Evolutionary conservation across 352 stramenopile species (phyloP).

Genomic region (Phytophthora niederhauseri): DNA sequence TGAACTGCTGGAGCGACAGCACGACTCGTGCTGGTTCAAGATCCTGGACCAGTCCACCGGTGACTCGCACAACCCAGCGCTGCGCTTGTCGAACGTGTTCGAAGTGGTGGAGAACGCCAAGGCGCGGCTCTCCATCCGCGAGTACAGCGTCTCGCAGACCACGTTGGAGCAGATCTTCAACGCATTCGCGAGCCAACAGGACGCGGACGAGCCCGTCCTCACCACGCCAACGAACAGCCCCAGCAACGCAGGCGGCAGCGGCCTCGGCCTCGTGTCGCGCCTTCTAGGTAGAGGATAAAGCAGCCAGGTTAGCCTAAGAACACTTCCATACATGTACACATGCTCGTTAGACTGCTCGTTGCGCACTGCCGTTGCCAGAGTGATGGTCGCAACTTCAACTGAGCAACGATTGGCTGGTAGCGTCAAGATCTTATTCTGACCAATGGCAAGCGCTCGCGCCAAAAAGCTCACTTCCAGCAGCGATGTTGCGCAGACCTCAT

Average conservation of each 20-base stretch:
- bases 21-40: slow-evolving; percentile 75
- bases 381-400: not conserved
- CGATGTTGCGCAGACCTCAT: slow-evolving; percentile 2
- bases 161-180: slow-evolving; percentile 76
- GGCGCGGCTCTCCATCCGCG: slow-evolving; percentile 56
- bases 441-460: not conserved
- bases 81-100: slow-evolving; percentile 77
- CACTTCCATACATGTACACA: not conserved
- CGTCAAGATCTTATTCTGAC: not conserved
- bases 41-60: slow-evolving; percentile 30
- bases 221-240: slow-evolving; percentile 20
- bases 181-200: slow-evolving; percentile 47
- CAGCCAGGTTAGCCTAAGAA: not conserved
- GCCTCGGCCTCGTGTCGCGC: slow-evolving; percentile 14
- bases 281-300: slow-evolving; percentile 3
- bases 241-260: not conserved
- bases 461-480: slow-evolving; percentile 1
- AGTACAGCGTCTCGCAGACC: slow-evolving; percentile 91
- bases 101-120: slow-evolving; percentile 59
- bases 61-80: slow-evolving; percentile 6
- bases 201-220: slow-evolving; percentile 36
- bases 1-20: slow-evolving; percentile 69
- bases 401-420: not conserved
- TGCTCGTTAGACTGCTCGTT: not conserved
- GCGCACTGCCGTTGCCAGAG: not conserved